These are phyloP conservation scores for Quercus berberidifolia DNA, from an alignment of 306 rosid species.

Conservation along the genomic window DNA sequence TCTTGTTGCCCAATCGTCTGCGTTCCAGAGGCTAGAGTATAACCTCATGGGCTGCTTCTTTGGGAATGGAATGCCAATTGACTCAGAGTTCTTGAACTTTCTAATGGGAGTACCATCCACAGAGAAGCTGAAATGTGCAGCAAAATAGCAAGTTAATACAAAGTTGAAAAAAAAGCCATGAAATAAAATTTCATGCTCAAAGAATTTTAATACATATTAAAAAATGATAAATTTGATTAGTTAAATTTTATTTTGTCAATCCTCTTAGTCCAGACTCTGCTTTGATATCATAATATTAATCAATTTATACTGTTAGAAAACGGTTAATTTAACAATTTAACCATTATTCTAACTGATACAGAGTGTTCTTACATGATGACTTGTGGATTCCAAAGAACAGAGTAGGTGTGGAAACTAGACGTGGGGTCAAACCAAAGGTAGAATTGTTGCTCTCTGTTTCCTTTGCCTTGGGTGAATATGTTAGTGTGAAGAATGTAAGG, in stretches of 20 bases:
- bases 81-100: constrained; percentile 69
- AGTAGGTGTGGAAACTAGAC: constrained; percentile 63
- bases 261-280: too few relatives aligned
- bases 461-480: constrained; percentile 66
- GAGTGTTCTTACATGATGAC: constrained; percentile 37
- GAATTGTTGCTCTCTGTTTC: constrained; percentile 76
- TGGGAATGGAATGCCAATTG: constrained; percentile 51
- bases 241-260: too few relatives aligned
- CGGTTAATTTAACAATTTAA: too few relatives aligned
- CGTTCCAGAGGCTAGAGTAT: constrained; percentile 67
- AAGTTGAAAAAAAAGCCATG: too few relatives aligned
- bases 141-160: neutral
- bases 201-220: too few relatives aligned
- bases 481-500: constrained; percentile 73
- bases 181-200: too few relatives aligned
- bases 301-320: too few relatives aligned
- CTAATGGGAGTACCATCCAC: constrained; percentile 70
- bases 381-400: constrained; percentile 65
- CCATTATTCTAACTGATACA: too few relatives aligned
- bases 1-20: constrained; percentile 87
- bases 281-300: too few relatives aligned
- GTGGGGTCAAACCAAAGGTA: constrained; percentile 82
- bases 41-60: constrained; percentile 58
- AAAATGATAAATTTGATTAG: too few relatives aligned
- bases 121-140: constrained; percentile 37